Evolutionary conservation across 2,329 filamentous ascomycete species (phyloP).

Genomic region (Colletotrichum sp.): DNA sequence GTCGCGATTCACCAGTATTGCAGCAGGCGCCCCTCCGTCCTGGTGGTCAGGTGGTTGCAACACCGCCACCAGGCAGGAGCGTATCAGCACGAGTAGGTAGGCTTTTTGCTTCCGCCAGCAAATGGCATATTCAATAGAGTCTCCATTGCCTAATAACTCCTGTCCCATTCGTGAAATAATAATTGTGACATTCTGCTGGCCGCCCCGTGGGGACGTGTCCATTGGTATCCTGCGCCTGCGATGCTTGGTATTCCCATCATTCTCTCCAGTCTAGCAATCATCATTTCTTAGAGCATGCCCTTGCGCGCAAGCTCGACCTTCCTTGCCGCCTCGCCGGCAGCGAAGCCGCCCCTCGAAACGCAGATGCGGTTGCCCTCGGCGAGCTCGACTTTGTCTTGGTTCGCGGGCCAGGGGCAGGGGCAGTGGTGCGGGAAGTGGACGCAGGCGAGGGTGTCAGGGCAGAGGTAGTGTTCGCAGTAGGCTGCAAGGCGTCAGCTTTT

Average conservation of each 20-base stretch:
- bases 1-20: conserved; percentile 1
- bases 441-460: conserved; percentile 91
- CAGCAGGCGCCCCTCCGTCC: neutral
- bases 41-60: neutral
- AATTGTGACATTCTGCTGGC: neutral
- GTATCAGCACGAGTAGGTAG: conserved; percentile 16
- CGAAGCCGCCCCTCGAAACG: conserved; percentile 77
- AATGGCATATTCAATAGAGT: conserved; percentile 16
- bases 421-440: conserved; percentile 98
- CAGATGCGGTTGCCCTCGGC: conserved; percentile 77
- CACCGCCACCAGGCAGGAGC: neutral
- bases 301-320: conserved; percentile 84
- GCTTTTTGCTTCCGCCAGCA: conserved; percentile 16
- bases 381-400: conserved; percentile 80
- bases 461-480: conserved; percentile 92
- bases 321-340: conserved; percentile 71
- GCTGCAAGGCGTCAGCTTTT: conserved; percentile 49
- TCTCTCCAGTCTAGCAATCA: neutral
- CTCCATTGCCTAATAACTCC: conserved; percentile 7
- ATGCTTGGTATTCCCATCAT: neutral
- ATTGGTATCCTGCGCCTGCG: conserved; percentile 1
- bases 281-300: conserved; percentile 65
- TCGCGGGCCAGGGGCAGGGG: conserved; percentile 80
- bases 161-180: neutral
- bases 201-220: neutral